Evolutionary conservation across 139 green algal species (phyloP).

Genomic region (Spirogloea muscicola): DNA sequence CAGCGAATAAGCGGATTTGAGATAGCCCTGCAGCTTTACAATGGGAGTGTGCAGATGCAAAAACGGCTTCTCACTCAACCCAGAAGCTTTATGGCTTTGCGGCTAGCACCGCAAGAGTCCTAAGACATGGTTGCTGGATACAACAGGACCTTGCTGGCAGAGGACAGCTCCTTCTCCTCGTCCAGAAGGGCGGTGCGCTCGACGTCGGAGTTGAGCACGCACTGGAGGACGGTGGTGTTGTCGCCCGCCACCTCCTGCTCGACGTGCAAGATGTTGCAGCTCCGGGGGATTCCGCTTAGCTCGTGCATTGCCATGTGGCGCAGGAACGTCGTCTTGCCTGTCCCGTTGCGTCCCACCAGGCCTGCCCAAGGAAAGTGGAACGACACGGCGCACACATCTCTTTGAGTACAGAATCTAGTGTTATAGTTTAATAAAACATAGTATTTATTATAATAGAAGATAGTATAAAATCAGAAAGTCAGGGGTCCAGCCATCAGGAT

Average conservation of each 20-base stretch:
- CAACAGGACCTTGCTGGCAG: slow-evolving; percentile 40
- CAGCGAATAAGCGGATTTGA: too few relatives aligned
- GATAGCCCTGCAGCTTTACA: too few relatives aligned
- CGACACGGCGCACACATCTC: too few relatives aligned
- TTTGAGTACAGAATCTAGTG: too few relatives aligned
- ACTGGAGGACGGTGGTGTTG: slow-evolving; percentile 50
- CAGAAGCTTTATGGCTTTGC: too few relatives aligned
- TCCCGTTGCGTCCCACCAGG: slow-evolving; percentile 57
- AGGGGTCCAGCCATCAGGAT: too few relatives aligned
- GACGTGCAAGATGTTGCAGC: slow-evolving; percentile 55
- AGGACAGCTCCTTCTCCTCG: slow-evolving; percentile 41
- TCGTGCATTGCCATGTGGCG: slow-evolving; percentile 49
- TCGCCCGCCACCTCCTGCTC: slow-evolving; percentile 57
- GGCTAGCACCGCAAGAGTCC: too few relatives aligned
- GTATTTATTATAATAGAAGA: too few relatives aligned
- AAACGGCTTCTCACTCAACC: too few relatives aligned
- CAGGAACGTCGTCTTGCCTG: slow-evolving; percentile 57
- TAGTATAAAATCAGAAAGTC: too few relatives aligned
- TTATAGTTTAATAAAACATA: not conserved
- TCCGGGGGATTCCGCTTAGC: slow-evolving; percentile 38
- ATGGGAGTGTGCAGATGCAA: too few relatives aligned
- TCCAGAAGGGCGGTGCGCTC: slow-evolving; percentile 48
- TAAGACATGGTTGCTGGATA: too few relatives aligned
- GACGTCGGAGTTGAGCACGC: slow-evolving; percentile 51
- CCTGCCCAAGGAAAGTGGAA: slow-evolving; percentile 47